Percentiles rank a stretch among this genome's conserved stretches.
Conservation (phyloP, 2,329 filamentous ascomycete species). For the Fusarium subtropicale region DNA sequence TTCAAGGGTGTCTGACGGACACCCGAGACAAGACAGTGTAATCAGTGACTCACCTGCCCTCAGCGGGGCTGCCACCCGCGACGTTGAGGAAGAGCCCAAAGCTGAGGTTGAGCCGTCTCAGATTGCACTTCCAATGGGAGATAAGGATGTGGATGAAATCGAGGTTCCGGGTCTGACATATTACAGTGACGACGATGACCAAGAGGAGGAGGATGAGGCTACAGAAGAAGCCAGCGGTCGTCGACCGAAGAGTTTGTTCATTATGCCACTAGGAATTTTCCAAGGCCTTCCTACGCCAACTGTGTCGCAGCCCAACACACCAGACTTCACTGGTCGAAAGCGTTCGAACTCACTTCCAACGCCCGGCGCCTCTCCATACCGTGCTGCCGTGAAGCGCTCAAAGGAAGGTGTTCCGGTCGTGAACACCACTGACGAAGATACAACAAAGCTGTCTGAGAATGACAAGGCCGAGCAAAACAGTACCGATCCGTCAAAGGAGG, state of each 20-base stretch:
- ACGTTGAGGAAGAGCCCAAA: conserved; percentile 37
- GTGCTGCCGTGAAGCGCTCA: conserved; percentile 18
- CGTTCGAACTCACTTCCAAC: conserved; percentile 47
- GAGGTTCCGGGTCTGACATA: conserved; percentile 77
- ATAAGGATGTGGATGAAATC: conserved; percentile 81
- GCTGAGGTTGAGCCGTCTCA: conserved; percentile 52
- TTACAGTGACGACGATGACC: conserved; percentile 68
- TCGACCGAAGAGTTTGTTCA: conserved; percentile 61
- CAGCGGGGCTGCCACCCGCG: conserved; percentile 47
- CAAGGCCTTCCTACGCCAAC: conserved; percentile 51
- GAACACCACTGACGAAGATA: conserved; percentile 9
- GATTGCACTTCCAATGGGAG: conserved; percentile 75
- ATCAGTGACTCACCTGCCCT: conserved; percentile 53
- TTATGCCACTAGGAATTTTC: conserved; percentile 39
- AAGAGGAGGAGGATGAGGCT: conserved; percentile 49
- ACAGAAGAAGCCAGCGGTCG: conserved; percentile 45
- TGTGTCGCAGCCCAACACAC: conserved; percentile 52
- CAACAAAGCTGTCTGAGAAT: conserved; percentile 12
- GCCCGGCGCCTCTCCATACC: conserved; percentile 42
- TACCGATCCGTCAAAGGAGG: conserved; percentile 9
- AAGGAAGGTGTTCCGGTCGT: conserved; percentile 20
- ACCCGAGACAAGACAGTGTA: conserved; percentile 52
- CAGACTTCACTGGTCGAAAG: conserved; percentile 52
- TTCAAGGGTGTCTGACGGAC: conserved; percentile 59
- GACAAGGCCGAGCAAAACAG: conserved; percentile 17